Evolutionary conservation across 108 stramenopile genomes (phyloP), one percentile per base, ranked within the genome.

Genomic region (Nannochloropsis granulata): DNA sequence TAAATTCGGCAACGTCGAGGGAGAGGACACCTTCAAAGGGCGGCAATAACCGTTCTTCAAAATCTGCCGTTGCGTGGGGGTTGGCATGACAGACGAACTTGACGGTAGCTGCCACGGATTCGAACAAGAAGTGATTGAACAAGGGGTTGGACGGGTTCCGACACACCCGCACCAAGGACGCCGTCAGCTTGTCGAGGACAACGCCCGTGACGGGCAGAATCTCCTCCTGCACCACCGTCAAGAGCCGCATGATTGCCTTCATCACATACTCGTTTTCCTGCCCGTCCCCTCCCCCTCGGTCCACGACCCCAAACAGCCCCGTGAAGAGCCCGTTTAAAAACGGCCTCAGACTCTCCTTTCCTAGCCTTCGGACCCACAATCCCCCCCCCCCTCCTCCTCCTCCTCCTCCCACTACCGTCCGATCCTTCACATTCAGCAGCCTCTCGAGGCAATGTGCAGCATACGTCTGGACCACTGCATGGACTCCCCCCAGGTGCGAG

Each of bases 61-160:
- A 94, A 83, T 85, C 44, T 8, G 44, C 85, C 13, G 93, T 85
- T 16, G 86, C 71, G 8, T 89, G 86, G 13, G 94, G 91, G 83
- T 97, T 91, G 83, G 90, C 89, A 79, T 92, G 86, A 84, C 95
- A 95, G 56, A 86, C 43, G 34, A 43, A 46, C 25, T 56, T 44
- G 45, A 98, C 91, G 26, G 97, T 91, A 24, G 96, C 94, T 12
- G 98, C 97, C 81, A 99, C 92, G 13, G 94, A 95, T 86, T 99
- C 98, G 85, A 98, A 98, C 12, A 99, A 90, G 89, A 92, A 97
- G 86, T 99, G 98, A 85, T 97, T 97, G 93, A 94, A 99, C 46
- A 93, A 94, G 16, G 98, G 98, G 81, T 97, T 97, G 34, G 94
- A 93, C 42, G 98, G 97, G 85, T 98, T 97, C 85, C 93, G 94